Base-by-base conservation (phyloP, 176 grass and related monocot genomes). In the Oryza coarctata region DNA sequence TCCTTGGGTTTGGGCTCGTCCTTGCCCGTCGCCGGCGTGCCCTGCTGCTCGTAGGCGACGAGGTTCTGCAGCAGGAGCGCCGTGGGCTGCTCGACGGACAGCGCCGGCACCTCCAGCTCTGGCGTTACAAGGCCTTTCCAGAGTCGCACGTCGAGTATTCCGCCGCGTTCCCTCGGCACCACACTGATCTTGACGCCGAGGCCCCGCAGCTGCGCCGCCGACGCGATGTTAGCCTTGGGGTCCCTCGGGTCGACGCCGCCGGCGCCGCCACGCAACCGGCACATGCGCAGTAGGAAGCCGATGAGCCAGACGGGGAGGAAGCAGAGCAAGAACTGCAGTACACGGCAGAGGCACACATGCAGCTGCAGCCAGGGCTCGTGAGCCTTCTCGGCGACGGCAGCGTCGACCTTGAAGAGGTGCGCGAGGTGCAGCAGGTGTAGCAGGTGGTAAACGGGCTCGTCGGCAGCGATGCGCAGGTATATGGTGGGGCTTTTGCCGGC, bases 401-500 rank as follows among this genome's bases (percentile, higher is more conserved):
- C 40, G 40, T 43, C 17, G 15, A 50, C 2, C 47, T 20, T 50
- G 47, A 6, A 22, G 36, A 38, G 15, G 39, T 71, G 69, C 0
- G 69, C 69, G 0, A 27, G 0, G 12, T 71, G 69, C 10, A 71
- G 2, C 1, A 71, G 69, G 22, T 71, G 69, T 23, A 71, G 0
- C 38, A 71, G 22, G 23, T 71, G 69, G n/a, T 71, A n/a, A n/a
- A 28, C 4, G n/a, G n/a, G n/a, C 38, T 44, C 23, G 3, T 71
- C n/a, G 5, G 6, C 2, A 3, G 17, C n/a, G 2, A 65, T 65
- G 9, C 1, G 0, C 47, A 6, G 0, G 47, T 50, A 11, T 2
- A 14, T 0, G 15, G 3, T 0, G 4, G 15, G 0, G 17, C 17
- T 50, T 1, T 50, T 1, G 47, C 1, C 0, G 3, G 0, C 3